Base-by-base conservation (phyloP, 2,329 filamentous ascomycete genomes). In the Tolypocladium ophioglossoides region DNA sequence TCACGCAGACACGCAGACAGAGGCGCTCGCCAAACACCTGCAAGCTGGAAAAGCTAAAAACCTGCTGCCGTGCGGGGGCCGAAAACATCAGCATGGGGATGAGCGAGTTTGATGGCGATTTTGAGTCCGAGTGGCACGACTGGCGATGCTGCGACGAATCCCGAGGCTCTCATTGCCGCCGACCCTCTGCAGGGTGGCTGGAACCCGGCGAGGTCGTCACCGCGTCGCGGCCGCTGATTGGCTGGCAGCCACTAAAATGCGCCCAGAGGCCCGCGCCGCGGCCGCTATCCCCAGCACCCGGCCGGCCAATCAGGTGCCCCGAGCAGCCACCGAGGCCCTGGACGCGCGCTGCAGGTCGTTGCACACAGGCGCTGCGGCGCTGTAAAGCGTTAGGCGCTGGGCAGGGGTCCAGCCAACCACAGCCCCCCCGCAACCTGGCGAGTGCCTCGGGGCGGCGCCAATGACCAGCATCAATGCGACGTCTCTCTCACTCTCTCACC, bases 101-200 rank as follows among this genome's bases (percentile, higher is more conserved):
- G 22, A 18, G 14, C 41, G 14, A 27, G 40, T 9, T 18, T 16
- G 40, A 24, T 6, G 40, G 40, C 40, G 40, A 8, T 27, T 22
- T 44, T 3, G 20, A 18, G 40, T 27, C 40, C 40, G 39, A 27
- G 27, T n/a, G 30, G 27, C 38, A 52, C 37, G 39, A 9, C 50
- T 3, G 39, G 22, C 10, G 44, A 48, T 34, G 44, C 34, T 48
- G 39, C 57, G 50, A 61, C 67, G 65, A 69, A 69, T 68, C 64
- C 62, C 50, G 58, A 55, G 34, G 57, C 61, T 54, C 59, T 61
- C 64, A 63, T 77, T 77, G 68, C 75, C 75, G 75, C 75, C 74
- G 71, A 62, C 62, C 67, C 68, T 67, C 67, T 68, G 68, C 60
- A 58, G 51, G 58, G 63, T 65, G 47, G 53, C 52, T 44, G 52